phyloP scores from a whole-genome alignment of 768 basidiomycete species.

The Kwoniella dendrophila region DNA sequence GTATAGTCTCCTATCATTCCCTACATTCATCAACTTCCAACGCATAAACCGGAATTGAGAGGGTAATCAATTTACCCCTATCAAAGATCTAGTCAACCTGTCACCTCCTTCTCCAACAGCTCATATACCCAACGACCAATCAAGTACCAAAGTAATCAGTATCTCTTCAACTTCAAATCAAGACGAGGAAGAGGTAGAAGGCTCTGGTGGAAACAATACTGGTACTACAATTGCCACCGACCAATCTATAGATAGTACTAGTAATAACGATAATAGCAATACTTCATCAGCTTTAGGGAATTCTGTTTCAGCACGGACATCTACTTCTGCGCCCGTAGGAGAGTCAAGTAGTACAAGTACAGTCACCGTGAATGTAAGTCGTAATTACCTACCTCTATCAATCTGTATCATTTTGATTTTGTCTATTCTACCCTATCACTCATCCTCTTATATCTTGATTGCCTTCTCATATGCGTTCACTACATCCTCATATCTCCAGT shows the following conservation, averaged over 20 bases:
- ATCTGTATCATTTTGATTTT: neutral
- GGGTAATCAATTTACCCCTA: slow-evolving; percentile 1
- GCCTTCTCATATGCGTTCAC: neutral
- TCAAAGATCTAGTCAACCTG: slow-evolving; percentile 12
- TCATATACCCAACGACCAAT: neutral
- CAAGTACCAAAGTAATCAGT: neutral
- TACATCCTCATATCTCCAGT: no score
- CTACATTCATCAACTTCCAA: neutral
- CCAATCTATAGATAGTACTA: neutral
- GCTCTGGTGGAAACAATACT: neutral
- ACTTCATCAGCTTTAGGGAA: neutral
- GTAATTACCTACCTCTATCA: neutral
- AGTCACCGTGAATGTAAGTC: slow-evolving; percentile 13
- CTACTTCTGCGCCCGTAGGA: slow-evolving; percentile 1
- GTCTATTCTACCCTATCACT: neutral
- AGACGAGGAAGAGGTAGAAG: slow-evolving; percentile 7
- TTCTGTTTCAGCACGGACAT: neutral
- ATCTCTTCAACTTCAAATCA: neutral
- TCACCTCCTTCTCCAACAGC: slow-evolving; percentile 8
- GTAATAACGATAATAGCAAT: neutral
- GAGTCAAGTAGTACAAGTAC: neutral
- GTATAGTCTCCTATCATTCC: neutral
- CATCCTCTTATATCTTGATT: neutral
- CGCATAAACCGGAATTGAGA: neutral
- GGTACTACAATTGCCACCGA: slow-evolving; percentile 9